Base-by-base conservation (phyloP, 2,329 filamentous ascomycete species). In the Colletotrichum sp. region DNA sequence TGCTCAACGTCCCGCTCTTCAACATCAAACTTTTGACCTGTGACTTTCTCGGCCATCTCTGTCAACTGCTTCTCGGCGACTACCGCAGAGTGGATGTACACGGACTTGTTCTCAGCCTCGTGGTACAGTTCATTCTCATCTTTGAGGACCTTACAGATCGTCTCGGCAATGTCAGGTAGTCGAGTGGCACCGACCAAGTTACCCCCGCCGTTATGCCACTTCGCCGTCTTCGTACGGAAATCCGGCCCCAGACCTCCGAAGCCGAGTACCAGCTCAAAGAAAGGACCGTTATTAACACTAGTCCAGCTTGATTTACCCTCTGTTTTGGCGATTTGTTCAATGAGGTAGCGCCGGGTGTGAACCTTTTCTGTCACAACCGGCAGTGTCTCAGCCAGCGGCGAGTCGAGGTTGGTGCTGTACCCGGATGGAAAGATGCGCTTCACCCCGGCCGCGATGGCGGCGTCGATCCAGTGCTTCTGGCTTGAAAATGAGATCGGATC, bases 381-480 rank as follows among this genome's bases (percentile, higher is more conserved):
- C 3, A 78, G 62, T 6, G 72, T 51, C 47, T 76, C 62, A 2
- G 77, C 55, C 5, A 77, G 73, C 8, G 71, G 61, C 11, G 75
- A 70, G 43, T 78, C 68, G 13, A 82, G 78, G 79, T 81, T 81
- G 13, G 80, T 83, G 36, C 76, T 76, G 64, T 86, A 91, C 72
- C 91, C 89, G 6, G 86, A 86, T 6, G 89, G 88, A 29, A 91
- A 81, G 79, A 90, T 89, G 27, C 87, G 84, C 76, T 87, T 84
- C 8, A 91, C 88, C 9, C 88, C 87, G 8, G 88, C 89, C 8
- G 83, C 82, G 29, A 89, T 82, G 27, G 88, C 85, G 2, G 88
- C 89, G 66, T 90, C 86, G 55, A 90, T 86, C 73, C 90, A 79
- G 34, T 82, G 83, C 36, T 82, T 81, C 75, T 91, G 89, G 18